Base-by-base conservation (phyloP, 768 basidiomycete species). In the Chlorophyllum brunneum region DNA sequence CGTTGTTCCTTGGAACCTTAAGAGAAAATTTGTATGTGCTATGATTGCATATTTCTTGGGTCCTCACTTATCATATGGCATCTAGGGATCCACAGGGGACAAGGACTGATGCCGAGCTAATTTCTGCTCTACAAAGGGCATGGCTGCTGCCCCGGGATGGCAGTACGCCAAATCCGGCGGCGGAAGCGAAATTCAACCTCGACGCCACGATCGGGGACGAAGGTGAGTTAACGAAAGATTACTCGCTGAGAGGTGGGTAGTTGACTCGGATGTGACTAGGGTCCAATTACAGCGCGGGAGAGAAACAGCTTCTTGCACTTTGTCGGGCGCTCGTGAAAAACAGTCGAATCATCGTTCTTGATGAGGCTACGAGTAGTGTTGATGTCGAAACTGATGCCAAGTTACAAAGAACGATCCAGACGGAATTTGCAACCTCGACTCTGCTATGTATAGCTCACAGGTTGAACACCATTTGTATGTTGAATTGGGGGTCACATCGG, bases 101-200 rank as follows among this genome's bases (percentile, higher is more conserved):
- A 1, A 69, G 72, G 20, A 80, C 79, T 1, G 85, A 88, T 63
- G 79, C 78, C 0, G 81, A 85, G 58, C 62, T 85, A 15, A 79
- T 88, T 34, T 77, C 79, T 1, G 75, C 79, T 15, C 74, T 88
- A 3, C 79, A 79, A 50, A 67, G 82, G 39, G 78, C 82, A 10
- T 81, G 80, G 68, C 71, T 88, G 10, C 72, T 87, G 10, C 81
- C 81, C 1, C 65, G 68, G 16, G 70, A 74, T 24, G 81, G 80
- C 5, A 31, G 40, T 7, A 53, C 67, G 9, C 51, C 67, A 22
- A 73, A 81, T 58, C 64, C 79, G 11, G 59, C 62, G 33, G 72
- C 76, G 5, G 78, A 83, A 56, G 73, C 78, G n/a, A 90, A 90
- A 62, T 87, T 88, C 66, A 80, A 79, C 54, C 67, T 88, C 29